A percentile compares a stretch with the other conserved stretches of the same genome.
These are phyloP conservation scores for Spongispora temasekensis DNA, from an alignment of 1,284 basidiomycete species.

Conservation along the genomic window DNA sequence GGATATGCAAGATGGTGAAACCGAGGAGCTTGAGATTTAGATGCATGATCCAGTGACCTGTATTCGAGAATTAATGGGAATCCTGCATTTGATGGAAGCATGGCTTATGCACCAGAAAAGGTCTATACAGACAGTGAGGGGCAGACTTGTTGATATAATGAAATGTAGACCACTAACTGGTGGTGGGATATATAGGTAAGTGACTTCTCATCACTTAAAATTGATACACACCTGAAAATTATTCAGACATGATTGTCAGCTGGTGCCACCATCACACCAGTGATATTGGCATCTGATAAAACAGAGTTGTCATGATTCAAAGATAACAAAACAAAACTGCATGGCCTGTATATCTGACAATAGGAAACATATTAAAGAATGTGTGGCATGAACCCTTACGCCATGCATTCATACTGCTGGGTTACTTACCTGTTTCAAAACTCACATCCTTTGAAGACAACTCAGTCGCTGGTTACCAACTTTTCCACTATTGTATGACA, in stretches of 20 bases:
- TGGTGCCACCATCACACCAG: neutral
- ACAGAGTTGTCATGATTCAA: neutral
- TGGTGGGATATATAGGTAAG: neutral
- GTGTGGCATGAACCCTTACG: neutral
- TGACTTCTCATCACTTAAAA: neutral
- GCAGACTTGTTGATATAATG: neutral
- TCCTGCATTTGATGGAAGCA: neutral
- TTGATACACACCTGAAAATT: neutral
- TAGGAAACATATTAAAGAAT: neutral
- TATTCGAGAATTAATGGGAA: neutral
- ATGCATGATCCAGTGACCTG: neutral
- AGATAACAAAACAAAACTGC: neutral
- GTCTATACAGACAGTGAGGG: neutral
- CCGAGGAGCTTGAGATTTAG: neutral
- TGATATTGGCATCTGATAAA: neutral
- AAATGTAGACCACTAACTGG: neutral
- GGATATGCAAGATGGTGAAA: neutral
- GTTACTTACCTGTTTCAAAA: neutral
- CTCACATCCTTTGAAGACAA: neutral
- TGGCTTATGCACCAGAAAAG: neutral
- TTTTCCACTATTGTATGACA: neutral
- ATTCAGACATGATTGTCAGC: neutral
- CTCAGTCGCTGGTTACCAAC: neutral
- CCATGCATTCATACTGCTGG: neutral
- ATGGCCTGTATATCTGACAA: neutral